phyloP scores from a whole-genome alignment of 345 rosid genomes.

The Viola odorata region DNA sequence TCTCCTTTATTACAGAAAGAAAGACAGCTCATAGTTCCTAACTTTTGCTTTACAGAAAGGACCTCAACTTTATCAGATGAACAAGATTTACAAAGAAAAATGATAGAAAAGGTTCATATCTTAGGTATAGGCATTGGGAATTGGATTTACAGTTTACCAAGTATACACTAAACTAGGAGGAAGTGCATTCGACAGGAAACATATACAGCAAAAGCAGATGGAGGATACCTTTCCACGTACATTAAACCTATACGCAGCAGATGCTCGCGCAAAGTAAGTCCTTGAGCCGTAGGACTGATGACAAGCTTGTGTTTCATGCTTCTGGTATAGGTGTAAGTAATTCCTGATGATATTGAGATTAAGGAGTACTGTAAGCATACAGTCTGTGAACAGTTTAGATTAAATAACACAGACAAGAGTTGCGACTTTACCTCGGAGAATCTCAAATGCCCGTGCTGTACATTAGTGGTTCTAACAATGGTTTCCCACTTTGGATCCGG shows the following conservation, averaged over 20 bases:
- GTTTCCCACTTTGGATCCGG: constrained; percentile 68
- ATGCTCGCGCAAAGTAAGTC: constrained; percentile 6
- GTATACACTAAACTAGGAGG: too few relatives aligned
- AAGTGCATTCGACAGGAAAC: too few relatives aligned
- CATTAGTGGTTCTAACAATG: constrained; percentile 55
- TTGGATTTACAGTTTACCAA: too few relatives aligned
- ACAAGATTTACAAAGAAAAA: too few relatives aligned
- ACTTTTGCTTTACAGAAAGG: too few relatives aligned
- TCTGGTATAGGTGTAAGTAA: constrained; percentile 40
- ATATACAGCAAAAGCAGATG: too few relatives aligned
- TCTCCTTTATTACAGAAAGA: too few relatives aligned
- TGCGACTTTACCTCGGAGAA: constrained; percentile 52
- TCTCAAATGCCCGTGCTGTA: constrained; percentile 43
- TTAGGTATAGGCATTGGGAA: too few relatives aligned
- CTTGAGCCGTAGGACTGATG: constrained; percentile 3
- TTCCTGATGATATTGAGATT: constrained; percentile 24
- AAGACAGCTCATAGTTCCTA: too few relatives aligned
- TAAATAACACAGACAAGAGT: not conserved
- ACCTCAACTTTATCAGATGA: too few relatives aligned
- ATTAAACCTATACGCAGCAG: not conserved
- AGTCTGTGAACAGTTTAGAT: not conserved
- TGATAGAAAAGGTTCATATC: too few relatives aligned
- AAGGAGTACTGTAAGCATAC: not conserved
- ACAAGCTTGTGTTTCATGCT: constrained; percentile 12
- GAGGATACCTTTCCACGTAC: too few relatives aligned